Conservation (phyloP, 2,329 filamentous ascomycete genomes). For the Hymenoscyphus infarciens region DNA sequence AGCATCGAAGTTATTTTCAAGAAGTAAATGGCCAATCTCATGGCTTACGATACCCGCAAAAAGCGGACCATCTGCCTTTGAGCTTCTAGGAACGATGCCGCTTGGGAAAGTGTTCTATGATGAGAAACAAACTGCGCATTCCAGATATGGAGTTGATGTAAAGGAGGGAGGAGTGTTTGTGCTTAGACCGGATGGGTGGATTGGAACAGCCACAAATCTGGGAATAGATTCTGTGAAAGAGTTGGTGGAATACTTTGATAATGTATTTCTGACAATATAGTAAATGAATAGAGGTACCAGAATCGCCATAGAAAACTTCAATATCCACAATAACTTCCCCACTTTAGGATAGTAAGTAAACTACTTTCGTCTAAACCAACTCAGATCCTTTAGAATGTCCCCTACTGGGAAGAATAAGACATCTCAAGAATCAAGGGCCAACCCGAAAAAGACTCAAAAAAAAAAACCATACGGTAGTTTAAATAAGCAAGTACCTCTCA, state of each 20-base stretch:
- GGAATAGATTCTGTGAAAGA: constrained; percentile 39
- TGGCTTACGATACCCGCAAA: constrained; percentile 44
- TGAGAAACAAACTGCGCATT: constrained; percentile 49
- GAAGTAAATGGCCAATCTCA: constrained; percentile 45
- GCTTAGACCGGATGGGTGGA: constrained; percentile 53
- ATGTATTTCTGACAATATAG: constrained; percentile 34
- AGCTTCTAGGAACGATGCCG: constrained; percentile 43
- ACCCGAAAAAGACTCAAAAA: too few relatives aligned
- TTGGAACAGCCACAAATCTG: constrained; percentile 41
- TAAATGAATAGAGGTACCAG: background rate
- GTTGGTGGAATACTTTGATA: constrained; percentile 48
- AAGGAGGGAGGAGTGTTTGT: constrained; percentile 44
- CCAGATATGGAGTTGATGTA: constrained; percentile 35
- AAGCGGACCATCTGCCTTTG: constrained; percentile 41
- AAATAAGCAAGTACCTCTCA: too few relatives aligned
- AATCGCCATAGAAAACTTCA: background rate
- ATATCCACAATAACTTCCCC: too few relatives aligned
- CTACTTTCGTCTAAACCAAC: too few relatives aligned
- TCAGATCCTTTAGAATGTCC: too few relatives aligned
- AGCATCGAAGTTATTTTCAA: constrained; percentile 27
- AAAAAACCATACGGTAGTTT: too few relatives aligned
- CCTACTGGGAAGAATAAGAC: too few relatives aligned
- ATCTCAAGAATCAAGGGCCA: too few relatives aligned
- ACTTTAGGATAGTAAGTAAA: too few relatives aligned
- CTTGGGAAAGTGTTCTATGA: constrained; percentile 54